Base-by-base conservation (phyloP, 2,329 filamentous ascomycete genomes). In the Coleophoma eucalyptorum region DNA sequence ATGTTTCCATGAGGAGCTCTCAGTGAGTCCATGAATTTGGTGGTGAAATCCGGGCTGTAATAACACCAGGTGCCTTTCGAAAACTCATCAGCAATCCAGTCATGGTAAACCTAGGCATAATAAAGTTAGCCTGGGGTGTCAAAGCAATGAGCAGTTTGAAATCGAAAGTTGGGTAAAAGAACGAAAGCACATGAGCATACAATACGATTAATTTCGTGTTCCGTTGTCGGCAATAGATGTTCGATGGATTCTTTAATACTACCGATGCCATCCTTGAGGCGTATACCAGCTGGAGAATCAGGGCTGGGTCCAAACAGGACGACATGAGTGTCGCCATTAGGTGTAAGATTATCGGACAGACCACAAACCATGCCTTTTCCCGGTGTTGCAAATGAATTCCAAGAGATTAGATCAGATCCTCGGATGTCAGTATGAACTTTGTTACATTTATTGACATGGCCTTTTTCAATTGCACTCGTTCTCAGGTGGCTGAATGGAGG, bases 1-100 rank as follows among this genome's bases (percentile, higher is more conserved):
- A 68, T 50, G 7, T 52, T 60, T 2, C 62, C 63, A 48, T 65
- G 60, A 1, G 54, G 53, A 37, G 60, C 50, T 37, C 63, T 60
- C 6, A 69, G 50, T n/a, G 54, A 59, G 6, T 57, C 44, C 6
- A 64, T 46, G 49, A 64, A 64, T 50, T 52, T 50, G 3, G 49
- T 51, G 43, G 52, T 54, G 2, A 43, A 46, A 1, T 52, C 52
- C 8, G 55, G 55, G 4, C 41, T 43, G 18, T 48, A 61, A 26
- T 47, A 63, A 40, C 52, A 57, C 64, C 63, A 67, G 10, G 47
- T 56, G 1, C 67, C 63, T 21, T 63, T 63, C 2, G 65, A 43
- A 41, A 60, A 65, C 1, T 58, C 56, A 42, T 68, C 65, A 20
- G 58, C 62, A 35, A 54, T 54, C 43, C 43, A 46, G 35, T 46